These are phyloP conservation scores for Phytophthora pluvialis DNA, from an alignment of 352 stramenopile genomes.

Conservation along the genomic window DNA sequence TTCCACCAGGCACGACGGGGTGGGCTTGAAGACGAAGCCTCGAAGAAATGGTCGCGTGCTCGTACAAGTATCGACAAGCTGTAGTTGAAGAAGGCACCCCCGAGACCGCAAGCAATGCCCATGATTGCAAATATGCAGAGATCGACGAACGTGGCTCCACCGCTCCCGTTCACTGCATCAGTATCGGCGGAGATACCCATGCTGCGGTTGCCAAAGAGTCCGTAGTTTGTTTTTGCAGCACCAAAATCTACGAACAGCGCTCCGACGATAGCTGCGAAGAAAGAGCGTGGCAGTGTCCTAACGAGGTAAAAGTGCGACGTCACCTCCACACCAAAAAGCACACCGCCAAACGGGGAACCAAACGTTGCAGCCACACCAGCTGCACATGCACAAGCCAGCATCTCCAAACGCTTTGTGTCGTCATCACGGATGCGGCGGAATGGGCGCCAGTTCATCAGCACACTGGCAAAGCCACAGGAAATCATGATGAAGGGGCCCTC, in stretches of 20 bases:
- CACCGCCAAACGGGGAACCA: constrained; percentile 83
- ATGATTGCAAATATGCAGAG: constrained; percentile 70
- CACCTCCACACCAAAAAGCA: constrained; percentile 87
- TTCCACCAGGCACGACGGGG: constrained; percentile 40
- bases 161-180: constrained; percentile 46
- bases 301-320: constrained; percentile 89
- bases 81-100: constrained; percentile 75
- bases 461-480: constrained; percentile 78
- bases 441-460: constrained; percentile 73
- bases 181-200: constrained; percentile 61
- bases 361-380: constrained; percentile 89
- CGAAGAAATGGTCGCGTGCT: constrained; percentile 58
- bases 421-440: constrained; percentile 83
- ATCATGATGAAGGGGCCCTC: constrained; percentile 92
- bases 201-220: constrained; percentile 75
- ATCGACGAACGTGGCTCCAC: constrained; percentile 53
- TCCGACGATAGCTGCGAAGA: constrained; percentile 84
- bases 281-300: constrained; percentile 75
- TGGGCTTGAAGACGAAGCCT: constrained; percentile 13
- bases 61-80: constrained; percentile 71
- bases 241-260: constrained; percentile 71
- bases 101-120: constrained; percentile 70
- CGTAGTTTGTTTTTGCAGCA: constrained; percentile 66
- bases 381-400: constrained; percentile 82
- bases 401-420: constrained; percentile 81